A percentile compares a stretch with the other conserved stretches of the same genome.
Conservation (phyloP, 768 basidiomycete genomes). For the Mycena floridula region DNA sequence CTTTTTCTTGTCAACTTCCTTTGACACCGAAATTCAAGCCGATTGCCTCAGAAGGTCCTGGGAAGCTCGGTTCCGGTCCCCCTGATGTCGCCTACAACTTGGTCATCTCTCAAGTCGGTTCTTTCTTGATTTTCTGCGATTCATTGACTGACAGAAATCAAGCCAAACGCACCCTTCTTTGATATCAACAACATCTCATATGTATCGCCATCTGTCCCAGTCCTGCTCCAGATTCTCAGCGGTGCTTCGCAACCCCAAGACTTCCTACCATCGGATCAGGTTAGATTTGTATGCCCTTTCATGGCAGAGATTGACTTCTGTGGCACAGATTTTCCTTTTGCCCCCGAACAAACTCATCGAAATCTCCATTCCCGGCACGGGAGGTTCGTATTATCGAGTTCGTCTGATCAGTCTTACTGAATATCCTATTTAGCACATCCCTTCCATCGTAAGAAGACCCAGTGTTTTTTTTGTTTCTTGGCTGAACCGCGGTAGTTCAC, state of each 20-base stretch:
- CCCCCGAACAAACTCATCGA: constrained; percentile 43
- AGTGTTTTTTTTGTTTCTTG: not conserved
- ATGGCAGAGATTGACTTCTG: too few relatives aligned
- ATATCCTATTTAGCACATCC: constrained; percentile 18
- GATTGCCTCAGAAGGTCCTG: constrained; percentile 9
- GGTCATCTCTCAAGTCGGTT: constrained; percentile 13
- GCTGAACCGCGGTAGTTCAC: constrained; percentile 15
- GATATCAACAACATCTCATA: constrained; percentile 28
- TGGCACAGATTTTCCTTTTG: too few relatives aligned
- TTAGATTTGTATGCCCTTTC: too few relatives aligned
- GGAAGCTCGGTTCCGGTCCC: constrained; percentile 15
- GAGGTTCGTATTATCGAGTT: constrained; percentile 13
- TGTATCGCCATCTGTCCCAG: too few relatives aligned
- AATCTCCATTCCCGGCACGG: constrained; percentile 38
- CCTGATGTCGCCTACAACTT: constrained; percentile 15
- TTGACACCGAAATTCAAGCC: constrained; percentile 5
- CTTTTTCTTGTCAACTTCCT: not conserved
- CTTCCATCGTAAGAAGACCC: constrained; percentile 21
- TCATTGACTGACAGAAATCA: too few relatives aligned
- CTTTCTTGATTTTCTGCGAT: too few relatives aligned
- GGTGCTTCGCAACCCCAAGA: constrained; percentile 40
- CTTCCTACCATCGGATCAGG: constrained; percentile 31
- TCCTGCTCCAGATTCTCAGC: too few relatives aligned
- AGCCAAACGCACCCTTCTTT: constrained; percentile 26
- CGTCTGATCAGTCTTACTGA: too few relatives aligned